A percentile compares a stretch with the other conserved stretches of the same genome.
Conservation (phyloP, 1,284 basidiomycete species). For the Kwoniella shivajii region DNA sequence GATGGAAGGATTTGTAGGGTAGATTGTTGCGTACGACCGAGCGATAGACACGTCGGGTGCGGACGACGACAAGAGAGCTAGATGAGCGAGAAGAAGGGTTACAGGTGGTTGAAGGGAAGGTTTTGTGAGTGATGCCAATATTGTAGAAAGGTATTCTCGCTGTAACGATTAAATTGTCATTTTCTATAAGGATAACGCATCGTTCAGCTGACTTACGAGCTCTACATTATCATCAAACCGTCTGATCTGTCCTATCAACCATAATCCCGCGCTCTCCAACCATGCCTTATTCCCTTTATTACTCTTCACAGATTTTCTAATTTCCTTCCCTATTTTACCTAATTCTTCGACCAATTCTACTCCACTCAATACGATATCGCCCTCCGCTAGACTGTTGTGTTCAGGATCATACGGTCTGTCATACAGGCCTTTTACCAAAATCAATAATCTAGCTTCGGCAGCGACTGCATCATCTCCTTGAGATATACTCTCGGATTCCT, state of each 20-base stretch:
- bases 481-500: conserved; percentile 29
- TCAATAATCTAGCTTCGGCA: conserved; percentile 30
- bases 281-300: conserved; percentile 25
- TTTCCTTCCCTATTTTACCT: conserved; percentile 44
- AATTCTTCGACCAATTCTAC: conserved; percentile 43
- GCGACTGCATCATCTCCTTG: not conserved
- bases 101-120: conserved; percentile 36
- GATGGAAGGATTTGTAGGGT: conserved; percentile 34
- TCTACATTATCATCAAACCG: conserved; percentile 29
- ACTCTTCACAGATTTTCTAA: conserved; percentile 31
- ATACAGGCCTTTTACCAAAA: conserved; percentile 40
- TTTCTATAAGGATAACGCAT: not conserved
- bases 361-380: conserved; percentile 26
- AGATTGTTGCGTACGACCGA: conserved; percentile 30
- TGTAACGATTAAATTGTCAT: conserved; percentile 4
- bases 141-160: conserved; percentile 40
- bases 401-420: conserved; percentile 47
- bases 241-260: conserved; percentile 41
- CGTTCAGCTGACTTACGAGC: conserved; percentile 29
- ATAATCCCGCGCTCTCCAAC: conserved; percentile 37
- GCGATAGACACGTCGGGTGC: conserved; percentile 16
- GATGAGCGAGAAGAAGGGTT: conserved; percentile 38
- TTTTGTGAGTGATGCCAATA: conserved; percentile 38
- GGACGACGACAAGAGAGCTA: conserved; percentile 22
- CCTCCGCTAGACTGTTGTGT: conserved; percentile 13